Conservation (phyloP, 176 grass and related monocot genomes). For the Panicum miliaceum region DNA sequence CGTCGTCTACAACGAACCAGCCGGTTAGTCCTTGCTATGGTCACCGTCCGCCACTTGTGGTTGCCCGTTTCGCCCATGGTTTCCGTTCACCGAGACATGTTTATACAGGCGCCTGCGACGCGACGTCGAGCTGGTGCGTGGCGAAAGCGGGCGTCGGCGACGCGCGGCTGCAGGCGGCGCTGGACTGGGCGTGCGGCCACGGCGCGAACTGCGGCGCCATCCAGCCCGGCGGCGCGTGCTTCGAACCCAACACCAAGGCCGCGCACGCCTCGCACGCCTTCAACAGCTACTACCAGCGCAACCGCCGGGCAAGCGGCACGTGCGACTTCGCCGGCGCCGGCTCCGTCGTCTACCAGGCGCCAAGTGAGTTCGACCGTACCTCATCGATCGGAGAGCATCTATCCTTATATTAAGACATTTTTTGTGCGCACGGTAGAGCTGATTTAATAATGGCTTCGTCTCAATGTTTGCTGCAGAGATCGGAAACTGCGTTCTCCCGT, state of each 20-base stretch:
- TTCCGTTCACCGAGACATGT: background rate
- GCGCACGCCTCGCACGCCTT: constrained; percentile 61
- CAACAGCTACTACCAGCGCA: constrained; percentile 60
- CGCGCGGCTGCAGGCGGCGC: constrained; percentile 47
- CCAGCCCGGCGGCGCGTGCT: constrained; percentile 54
- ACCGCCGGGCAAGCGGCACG: constrained; percentile 7
- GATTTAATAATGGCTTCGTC: too few relatives aligned
- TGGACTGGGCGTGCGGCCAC: constrained; percentile 68
- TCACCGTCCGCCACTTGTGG: too few relatives aligned
- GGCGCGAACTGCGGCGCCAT: constrained; percentile 72
- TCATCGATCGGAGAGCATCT: too few relatives aligned
- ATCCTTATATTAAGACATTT: too few relatives aligned
- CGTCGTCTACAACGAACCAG: constrained; percentile 14
- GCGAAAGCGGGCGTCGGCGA: constrained; percentile 46
- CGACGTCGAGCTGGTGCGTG: constrained; percentile 49
- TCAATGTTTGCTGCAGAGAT: too few relatives aligned
- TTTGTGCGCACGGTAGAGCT: too few relatives aligned
- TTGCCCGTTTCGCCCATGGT: background rate
- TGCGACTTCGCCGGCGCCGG: constrained; percentile 59
- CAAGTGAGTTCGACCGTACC: constrained; percentile 11
- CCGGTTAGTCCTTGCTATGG: too few relatives aligned
- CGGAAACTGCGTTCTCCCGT: too few relatives aligned
- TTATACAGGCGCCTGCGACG: background rate
- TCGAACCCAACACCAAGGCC: constrained; percentile 52
- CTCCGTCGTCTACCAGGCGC: constrained; percentile 37